These are phyloP conservation scores for Neurospora discreta DNA, from an alignment of 495 filamentous ascomycete genomes.

Conservation along the genomic window DNA sequence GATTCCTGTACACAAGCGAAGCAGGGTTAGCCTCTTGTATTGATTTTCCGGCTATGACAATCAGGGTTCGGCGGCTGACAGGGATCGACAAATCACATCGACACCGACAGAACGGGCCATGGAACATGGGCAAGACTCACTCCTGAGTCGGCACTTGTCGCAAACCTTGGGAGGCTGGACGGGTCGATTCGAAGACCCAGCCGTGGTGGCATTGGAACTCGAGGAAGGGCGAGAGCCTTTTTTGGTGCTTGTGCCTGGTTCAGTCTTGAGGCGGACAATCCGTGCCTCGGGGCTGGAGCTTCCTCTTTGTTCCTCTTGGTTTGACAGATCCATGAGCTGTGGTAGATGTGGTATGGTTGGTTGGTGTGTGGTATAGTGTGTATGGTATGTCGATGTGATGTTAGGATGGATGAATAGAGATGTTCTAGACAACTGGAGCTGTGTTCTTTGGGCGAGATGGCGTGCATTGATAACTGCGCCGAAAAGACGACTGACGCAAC, in stretches of 20 bases:
- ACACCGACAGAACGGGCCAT: not conserved
- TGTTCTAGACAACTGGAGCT: not conserved
- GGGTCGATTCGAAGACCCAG: not conserved
- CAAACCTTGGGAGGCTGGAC: not conserved
- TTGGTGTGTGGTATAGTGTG: not conserved
- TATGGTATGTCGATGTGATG: not conserved
- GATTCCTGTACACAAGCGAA: conserved; percentile 13
- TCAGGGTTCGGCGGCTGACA: not conserved
- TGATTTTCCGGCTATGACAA: not conserved
- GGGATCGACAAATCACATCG: not conserved
- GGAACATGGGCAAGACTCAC: not conserved
- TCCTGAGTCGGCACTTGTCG: not conserved
- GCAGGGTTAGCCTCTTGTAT: not conserved
- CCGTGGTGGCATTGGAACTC: not conserved
- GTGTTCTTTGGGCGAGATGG: not conserved
- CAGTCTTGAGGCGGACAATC: not conserved
- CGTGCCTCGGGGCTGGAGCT: not conserved
- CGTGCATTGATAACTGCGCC: not conserved
- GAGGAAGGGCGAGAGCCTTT: not conserved
- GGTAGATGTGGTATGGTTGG: not conserved
- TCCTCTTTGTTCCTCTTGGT: not conserved
- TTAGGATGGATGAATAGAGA: not conserved
- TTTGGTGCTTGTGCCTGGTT: not conserved
- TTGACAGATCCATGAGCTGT: not conserved
- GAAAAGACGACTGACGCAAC: not conserved